phyloP scores from a whole-genome alignment of 148 eudicot genomes.

The Camellia granthamiana region DNA sequence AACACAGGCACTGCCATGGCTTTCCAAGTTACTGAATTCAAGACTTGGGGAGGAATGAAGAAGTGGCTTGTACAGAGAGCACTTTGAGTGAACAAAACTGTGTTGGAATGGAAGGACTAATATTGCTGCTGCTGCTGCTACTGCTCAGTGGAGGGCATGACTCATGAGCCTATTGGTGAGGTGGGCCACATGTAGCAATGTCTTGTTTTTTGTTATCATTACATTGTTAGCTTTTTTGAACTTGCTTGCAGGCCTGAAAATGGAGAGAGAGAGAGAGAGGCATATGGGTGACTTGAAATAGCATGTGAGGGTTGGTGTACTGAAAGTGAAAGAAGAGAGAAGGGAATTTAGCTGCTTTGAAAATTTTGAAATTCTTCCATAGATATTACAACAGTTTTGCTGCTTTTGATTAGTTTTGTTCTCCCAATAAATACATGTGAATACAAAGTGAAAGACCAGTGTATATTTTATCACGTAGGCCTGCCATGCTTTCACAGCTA shows the following conservation, averaged over 20 bases:
- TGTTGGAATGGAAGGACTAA: not conserved
- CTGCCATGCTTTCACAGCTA: no score
- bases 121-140: not conserved
- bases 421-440: no score
- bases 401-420: no score
- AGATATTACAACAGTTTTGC: no score
- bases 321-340: slow-evolving; percentile 18
- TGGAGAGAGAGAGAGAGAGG: slow-evolving; percentile 1
- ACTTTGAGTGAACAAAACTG: not conserved
- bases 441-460: no score
- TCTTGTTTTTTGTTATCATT: slow-evolving; percentile 25
- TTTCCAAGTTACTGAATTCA: slow-evolving; percentile 1
- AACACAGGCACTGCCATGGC: slow-evolving; percentile 20
- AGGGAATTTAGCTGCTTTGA: no score
- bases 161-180: slow-evolving; percentile 26
- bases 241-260: slow-evolving; percentile 1
- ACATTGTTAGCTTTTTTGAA: slow-evolving; percentile 15
- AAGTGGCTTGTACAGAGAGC: not conserved
- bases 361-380: no score
- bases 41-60: not conserved
- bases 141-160: slow-evolving; percentile 30
- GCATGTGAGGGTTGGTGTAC: not conserved
- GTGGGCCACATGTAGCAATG: slow-evolving; percentile 13
- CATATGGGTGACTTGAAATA: not conserved
- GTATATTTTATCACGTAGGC: no score